phyloP scores from a whole-genome alignment of 345 rosid genomes.

The Linum lewisii region DNA sequence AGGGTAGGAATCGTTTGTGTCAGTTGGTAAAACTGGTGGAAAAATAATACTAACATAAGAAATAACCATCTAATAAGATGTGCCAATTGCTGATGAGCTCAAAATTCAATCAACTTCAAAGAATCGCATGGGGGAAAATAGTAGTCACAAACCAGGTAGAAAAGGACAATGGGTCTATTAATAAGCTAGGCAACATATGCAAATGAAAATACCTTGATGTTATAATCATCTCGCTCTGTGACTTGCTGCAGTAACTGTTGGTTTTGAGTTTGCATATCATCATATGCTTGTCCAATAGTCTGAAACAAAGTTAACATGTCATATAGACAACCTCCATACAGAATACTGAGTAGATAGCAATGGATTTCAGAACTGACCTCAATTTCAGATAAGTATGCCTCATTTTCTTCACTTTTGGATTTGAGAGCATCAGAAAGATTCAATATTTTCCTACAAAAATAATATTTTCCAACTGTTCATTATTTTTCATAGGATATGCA shows the following conservation, averaged over 20 bases:
- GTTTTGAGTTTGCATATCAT: constrained; percentile 91
- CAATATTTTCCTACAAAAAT: constrained; percentile 51
- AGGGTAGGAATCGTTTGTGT: too few species aligned
- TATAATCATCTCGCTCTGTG: constrained; percentile 96
- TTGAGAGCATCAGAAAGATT: constrained; percentile 54
- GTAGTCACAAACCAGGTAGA: neutral
- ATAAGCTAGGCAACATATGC: neutral
- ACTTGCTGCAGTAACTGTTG: constrained; percentile 91
- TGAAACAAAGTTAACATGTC: constrained; percentile 33
- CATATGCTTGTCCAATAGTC: constrained; percentile 91
- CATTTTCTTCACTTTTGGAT: constrained; percentile 86
- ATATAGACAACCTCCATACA: constrained; percentile 12
- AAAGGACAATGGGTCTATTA: neutral
- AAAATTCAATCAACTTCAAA: too few species aligned
- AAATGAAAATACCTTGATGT: constrained; percentile 49
- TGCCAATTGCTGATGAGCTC: too few species aligned
- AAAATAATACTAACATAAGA: too few species aligned
- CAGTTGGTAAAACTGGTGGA: too few species aligned
- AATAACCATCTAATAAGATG: too few species aligned
- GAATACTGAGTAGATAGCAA: constrained; percentile 12
- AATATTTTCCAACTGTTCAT: constrained; percentile 1
- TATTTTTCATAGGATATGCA: neutral
- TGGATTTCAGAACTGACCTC: constrained; percentile 49
- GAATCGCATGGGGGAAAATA: too few species aligned
- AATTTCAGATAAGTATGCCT: constrained; percentile 79